Evolutionary conservation across 2,329 filamentous ascomycete species (phyloP).

Genomic region (Scopulariopsis brevicaulis): DNA sequence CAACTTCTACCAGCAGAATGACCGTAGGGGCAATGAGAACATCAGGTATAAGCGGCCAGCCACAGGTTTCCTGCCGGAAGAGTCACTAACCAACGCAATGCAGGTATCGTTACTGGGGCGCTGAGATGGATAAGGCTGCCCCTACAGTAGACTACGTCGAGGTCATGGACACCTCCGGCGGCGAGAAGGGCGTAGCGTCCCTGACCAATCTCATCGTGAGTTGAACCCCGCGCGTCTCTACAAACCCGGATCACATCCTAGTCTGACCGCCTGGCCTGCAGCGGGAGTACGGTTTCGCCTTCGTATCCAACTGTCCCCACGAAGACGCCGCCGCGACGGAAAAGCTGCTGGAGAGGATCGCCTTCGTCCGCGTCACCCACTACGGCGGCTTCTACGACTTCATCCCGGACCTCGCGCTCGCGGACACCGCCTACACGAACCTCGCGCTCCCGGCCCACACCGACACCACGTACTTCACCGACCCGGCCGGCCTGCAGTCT

Average conservation of each 20-base stretch:
- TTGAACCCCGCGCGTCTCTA: neutral
- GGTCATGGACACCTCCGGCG: conserved; percentile 40
- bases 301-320: conserved; percentile 57
- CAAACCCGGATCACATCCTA: neutral
- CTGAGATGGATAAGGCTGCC: conserved; percentile 26
- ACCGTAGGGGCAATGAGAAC: conserved; percentile 19
- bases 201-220: conserved; percentile 56
- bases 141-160: conserved; percentile 50
- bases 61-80: neutral
- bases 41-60: conserved; percentile 15
- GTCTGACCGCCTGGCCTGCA: conserved; percentile 18
- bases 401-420: conserved; percentile 74
- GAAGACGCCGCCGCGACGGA: conserved; percentile 57
- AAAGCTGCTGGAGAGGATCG: conserved; percentile 65
- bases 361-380: conserved; percentile 81
- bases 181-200: conserved; percentile 41
- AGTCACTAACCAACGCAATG: neutral
- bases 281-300: conserved; percentile 64
- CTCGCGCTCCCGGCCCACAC: conserved; percentile 76
- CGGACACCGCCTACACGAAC: conserved; percentile 87
- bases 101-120: conserved; percentile 15
- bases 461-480: conserved; percentile 91
- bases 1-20: conserved; percentile 26
- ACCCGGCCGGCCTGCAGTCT: conserved; percentile 81
- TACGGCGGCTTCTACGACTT: conserved; percentile 80